Evolutionary conservation across 2,329 filamentous ascomycete genomes (phyloP), one percentile per base, ranked within the genome.

Genomic region (Talaromyces sp.): DNA sequence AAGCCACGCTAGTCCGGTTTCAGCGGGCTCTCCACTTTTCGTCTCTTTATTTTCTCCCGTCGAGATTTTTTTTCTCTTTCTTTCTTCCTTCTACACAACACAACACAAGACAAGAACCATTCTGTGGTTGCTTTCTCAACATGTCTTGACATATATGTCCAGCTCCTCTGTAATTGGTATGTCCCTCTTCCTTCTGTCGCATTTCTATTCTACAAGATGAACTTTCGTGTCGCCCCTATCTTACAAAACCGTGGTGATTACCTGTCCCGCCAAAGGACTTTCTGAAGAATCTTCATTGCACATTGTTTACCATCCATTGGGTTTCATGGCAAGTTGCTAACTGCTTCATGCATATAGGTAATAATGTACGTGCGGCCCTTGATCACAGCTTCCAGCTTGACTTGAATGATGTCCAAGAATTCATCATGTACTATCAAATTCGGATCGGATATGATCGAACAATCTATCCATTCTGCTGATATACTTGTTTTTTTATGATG

Each of bases 171-270:
- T 52, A 52, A 52, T 48, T 54, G 50, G 56, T 53, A 58, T 40
- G 56, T 52, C 62, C 58, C 63, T 53, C 46, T 45, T 52, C 53
- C 52, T 58, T 37, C 22, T 57, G 36, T 60, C 58, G 57, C 41
- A 21, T 53, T 31, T 60, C 39, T 46, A 48, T 59, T 61, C 62
- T 71, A 68, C 64, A 77, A 81, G 81, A 84, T 84, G 81, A 84
- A 78, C 75, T 64, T 75, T 73, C 74, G 79, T 84, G 81, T 84
- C 81, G 81, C 81, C 81, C 81, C 81, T 84, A 84, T 83, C 81
- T 77, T 75, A 83, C 80, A 71, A 75, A 63, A 69, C 69, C 65
- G 70, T 84, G 81, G 80, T 83, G 81, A 84, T 78, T 78, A 81
- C 80, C 78, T 80, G 81, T 83, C 80, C 76, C 71, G 78, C 81